Conservation (phyloP, 345 rosid genomes). For the Excoecaria cochinchinensis region DNA sequence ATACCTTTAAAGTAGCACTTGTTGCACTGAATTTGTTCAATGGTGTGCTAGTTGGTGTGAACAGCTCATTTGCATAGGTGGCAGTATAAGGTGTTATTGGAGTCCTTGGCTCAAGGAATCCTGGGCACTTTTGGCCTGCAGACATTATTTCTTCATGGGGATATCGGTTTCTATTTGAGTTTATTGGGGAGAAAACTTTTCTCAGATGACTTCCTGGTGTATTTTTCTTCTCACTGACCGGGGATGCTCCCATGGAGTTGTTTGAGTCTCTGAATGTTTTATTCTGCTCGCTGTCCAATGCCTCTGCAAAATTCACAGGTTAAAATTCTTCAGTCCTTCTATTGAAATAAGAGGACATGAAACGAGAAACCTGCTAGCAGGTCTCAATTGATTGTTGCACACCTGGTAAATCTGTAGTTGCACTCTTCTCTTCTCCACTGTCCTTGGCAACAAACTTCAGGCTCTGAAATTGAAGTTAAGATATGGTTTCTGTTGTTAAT, state of each 20-base stretch:
- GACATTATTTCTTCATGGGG: slow-evolving; percentile 18
- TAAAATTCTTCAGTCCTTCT: neutral
- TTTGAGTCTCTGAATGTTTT: neutral
- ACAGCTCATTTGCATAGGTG: slow-evolving; percentile 26
- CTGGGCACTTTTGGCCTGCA: slow-evolving; percentile 13
- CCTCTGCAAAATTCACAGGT: slow-evolving; percentile 13
- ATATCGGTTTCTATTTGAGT: slow-evolving; percentile 36
- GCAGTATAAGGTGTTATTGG: slow-evolving; percentile 44
- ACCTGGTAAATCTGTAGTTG: slow-evolving; percentile 38
- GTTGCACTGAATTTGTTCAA: slow-evolving; percentile 51
- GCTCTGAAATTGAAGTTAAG: slow-evolving; percentile 35
- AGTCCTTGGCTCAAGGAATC: slow-evolving; percentile 40
- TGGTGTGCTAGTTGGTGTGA: slow-evolving; percentile 40
- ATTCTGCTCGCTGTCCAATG: slow-evolving; percentile 26
- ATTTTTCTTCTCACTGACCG: slow-evolving; percentile 20
- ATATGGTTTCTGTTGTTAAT: neutral
- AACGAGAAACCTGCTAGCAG: neutral
- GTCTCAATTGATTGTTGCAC: slow-evolving; percentile 1
- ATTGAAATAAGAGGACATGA: neutral
- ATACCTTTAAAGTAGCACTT: slow-evolving; percentile 65
- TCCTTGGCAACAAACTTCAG: slow-evolving; percentile 26
- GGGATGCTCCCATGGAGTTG: slow-evolving; percentile 20
- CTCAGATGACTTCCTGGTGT: slow-evolving; percentile 47
- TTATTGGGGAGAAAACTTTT: slow-evolving; percentile 60
- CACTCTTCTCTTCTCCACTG: slow-evolving; percentile 22